Conservation (phyloP, 2,329 filamentous ascomycete genomes). For the Dactylellina parvicollis region DNA sequence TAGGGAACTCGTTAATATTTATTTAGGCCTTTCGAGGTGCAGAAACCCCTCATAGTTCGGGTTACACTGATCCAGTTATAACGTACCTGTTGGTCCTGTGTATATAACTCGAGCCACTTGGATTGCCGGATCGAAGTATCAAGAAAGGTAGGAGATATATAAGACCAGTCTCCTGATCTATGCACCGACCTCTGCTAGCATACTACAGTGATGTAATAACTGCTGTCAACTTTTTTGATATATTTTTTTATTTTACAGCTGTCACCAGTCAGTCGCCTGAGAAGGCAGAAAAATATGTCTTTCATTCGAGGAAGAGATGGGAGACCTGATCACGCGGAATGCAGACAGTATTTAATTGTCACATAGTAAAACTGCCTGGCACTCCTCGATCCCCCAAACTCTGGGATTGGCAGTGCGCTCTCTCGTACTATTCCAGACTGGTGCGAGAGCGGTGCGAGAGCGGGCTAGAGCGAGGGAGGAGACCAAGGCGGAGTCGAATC, state of each 20-base stretch:
- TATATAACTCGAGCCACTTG: background rate
- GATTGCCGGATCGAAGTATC: slow-evolving; percentile 21
- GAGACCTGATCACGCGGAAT: slow-evolving; percentile 52
- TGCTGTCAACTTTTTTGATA: slow-evolving; percentile 42
- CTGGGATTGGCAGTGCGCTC: background rate
- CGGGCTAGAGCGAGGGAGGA: slow-evolving; percentile 3
- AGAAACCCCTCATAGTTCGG: slow-evolving; percentile 51
- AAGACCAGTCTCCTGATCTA: slow-evolving; percentile 44
- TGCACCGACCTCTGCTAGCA: slow-evolving; percentile 20
- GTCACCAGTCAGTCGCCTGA: slow-evolving; percentile 53
- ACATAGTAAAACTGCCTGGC: slow-evolving; percentile 28
- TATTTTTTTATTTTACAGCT: too few species aligned
- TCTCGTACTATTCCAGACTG: background rate
- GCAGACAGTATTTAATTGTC: slow-evolving; percentile 54
- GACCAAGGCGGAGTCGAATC: slow-evolving; percentile 53
- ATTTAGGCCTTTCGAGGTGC: background rate
- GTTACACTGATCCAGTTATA: slow-evolving; percentile 43
- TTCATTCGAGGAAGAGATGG: slow-evolving; percentile 53
- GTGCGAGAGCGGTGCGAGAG: background rate
- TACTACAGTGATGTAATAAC: slow-evolving; percentile 53
- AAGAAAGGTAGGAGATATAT: slow-evolving; percentile 23
- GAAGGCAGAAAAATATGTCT: slow-evolving; percentile 41
- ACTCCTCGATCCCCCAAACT: slow-evolving; percentile 12
- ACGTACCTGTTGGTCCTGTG: slow-evolving; percentile 40
- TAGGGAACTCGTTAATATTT: slow-evolving; percentile 21